Base-by-base conservation (phyloP, 225 moss, liverwort and hornwort genomes). In the Asterella californica region DNA sequence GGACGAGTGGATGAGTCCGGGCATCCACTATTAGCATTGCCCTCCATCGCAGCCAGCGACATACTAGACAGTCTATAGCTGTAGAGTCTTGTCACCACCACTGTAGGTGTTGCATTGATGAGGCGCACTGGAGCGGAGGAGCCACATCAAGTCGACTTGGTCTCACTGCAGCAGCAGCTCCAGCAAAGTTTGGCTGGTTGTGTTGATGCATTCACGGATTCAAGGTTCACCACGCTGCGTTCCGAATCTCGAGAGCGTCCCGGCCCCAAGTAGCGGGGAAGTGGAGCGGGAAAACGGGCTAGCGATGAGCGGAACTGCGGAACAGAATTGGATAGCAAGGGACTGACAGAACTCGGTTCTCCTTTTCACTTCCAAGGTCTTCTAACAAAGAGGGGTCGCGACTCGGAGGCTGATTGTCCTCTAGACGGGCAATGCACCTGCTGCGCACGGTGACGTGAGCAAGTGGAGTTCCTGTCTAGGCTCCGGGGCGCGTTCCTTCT, bases 371-470 rank as follows among this genome's bases (percentile, higher is more conserved):
- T 17, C 15, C 12, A 15, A 34, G 36, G 27, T n/a, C 10, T 72
- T 46, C 47, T 25, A 47, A 0, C 71, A 46, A 24, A 74, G 52
- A 27, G 52, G 49, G 27, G 49, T 29, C 50, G 48, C 45, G 27
- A 71, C 0, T 29, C 52, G 32, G 74, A 53, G 74, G 29, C 52
- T 15, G 74, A 32, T 74, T 74, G 49, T 50, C 32, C 32, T 52
- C 74, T 74, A 74, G 52, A 74, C 74, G n/a, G 46, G 46, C 46
- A 72, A 72, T 72, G 48, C 72, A 49, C 72, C 36, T 17, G 50
- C 50, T 48, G 53, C 15, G 52, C 52, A 74, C 45, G 49, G 50
- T 74, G 74, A 5, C 52, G 53, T 33, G 52, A 74, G 74, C 29
- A 32, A 29, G 29, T 52, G 74, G 49, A 74, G 30, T n/a, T 9